These are phyloP conservation scores for Cordyceps fumosorosea DNA, from an alignment of 2,329 filamentous ascomycete species.

Conservation along the genomic window DNA sequence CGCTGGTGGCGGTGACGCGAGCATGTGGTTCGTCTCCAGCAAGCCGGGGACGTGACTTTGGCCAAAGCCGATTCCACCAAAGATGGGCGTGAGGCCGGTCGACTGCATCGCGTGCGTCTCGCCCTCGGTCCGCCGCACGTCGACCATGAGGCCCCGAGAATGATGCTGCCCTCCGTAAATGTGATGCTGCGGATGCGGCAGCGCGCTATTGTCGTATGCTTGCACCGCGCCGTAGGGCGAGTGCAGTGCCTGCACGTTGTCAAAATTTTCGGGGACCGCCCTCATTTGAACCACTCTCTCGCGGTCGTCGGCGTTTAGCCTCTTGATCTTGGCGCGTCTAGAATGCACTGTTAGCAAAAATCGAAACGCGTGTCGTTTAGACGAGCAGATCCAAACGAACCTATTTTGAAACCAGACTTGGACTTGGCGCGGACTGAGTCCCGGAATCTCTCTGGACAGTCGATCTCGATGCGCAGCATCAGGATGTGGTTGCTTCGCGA, in stretches of 20 bases:
- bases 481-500: conserved; percentile 87
- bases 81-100: conserved; percentile 59
- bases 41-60: conserved; percentile 43
- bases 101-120: conserved; percentile 59
- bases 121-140: conserved; percentile 56
- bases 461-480: conserved; percentile 86
- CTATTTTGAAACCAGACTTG: conserved; percentile 99
- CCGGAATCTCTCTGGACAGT: conserved; percentile 83
- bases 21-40: conserved; percentile 50
- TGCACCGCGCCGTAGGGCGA: conserved; percentile 59
- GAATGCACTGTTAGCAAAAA: conserved; percentile 14
- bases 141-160: conserved; percentile 60
- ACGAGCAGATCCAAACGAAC: conserved; percentile 41
- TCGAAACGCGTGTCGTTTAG: neutral
- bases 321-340: conserved; percentile 66
- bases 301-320: conserved; percentile 61
- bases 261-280: conserved; percentile 63
- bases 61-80: conserved; percentile 60
- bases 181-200: conserved; percentile 32
- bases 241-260: conserved; percentile 62
- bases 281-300: conserved; percentile 68
- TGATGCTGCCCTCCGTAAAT: conserved; percentile 51
- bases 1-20: conserved; percentile 41
- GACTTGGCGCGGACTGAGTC: conserved; percentile 83
- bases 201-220: conserved; percentile 39